phyloP scores from a whole-genome alignment of 495 filamentous ascomycete species.

The Talaromyces proteolyticus region DNA sequence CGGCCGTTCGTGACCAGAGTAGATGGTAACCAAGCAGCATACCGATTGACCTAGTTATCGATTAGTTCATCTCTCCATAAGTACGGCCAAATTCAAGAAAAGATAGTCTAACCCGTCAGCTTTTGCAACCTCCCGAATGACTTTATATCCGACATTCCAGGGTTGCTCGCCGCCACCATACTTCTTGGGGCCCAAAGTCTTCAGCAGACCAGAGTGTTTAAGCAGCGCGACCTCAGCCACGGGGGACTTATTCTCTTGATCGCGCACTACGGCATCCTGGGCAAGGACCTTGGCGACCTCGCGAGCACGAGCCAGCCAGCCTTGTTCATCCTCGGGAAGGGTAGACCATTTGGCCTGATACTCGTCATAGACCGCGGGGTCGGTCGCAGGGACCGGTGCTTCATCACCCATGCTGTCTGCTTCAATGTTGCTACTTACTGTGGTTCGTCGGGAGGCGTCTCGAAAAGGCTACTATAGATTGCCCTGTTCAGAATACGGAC shows the following conservation, averaged over 20 bases:
- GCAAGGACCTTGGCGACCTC: conserved; percentile 47
- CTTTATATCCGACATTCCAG: conserved; percentile 51
- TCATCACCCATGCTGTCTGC: not conserved
- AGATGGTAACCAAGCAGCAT: conserved; percentile 59
- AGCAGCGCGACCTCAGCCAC: conserved; percentile 49
- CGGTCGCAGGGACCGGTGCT: conserved; percentile 23
- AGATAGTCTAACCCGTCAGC: conserved; percentile 39
- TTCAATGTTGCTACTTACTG: not conserved
- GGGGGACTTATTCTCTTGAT: conserved; percentile 51
- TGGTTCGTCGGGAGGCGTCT: not conserved
- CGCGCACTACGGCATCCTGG: conserved; percentile 43
- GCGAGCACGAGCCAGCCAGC: conserved; percentile 46
- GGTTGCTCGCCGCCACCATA: conserved; percentile 52
- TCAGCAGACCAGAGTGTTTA: conserved; percentile 50
- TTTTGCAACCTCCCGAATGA: conserved; percentile 53
- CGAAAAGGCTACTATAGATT: not conserved
- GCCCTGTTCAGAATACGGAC: not conserved
- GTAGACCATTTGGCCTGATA: conserved; percentile 41
- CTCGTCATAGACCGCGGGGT: conserved; percentile 44
- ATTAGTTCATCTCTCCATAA: not conserved
- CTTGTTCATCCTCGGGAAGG: conserved; percentile 33
- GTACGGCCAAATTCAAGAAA: not conserved
- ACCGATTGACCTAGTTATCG: conserved; percentile 35
- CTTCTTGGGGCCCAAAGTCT: conserved; percentile 46
- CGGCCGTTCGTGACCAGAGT: conserved; percentile 52